These are phyloP conservation scores for Schizochytrium sp. DNA, from an alignment of 108 stramenopile genomes.

Conservation along the genomic window DNA sequence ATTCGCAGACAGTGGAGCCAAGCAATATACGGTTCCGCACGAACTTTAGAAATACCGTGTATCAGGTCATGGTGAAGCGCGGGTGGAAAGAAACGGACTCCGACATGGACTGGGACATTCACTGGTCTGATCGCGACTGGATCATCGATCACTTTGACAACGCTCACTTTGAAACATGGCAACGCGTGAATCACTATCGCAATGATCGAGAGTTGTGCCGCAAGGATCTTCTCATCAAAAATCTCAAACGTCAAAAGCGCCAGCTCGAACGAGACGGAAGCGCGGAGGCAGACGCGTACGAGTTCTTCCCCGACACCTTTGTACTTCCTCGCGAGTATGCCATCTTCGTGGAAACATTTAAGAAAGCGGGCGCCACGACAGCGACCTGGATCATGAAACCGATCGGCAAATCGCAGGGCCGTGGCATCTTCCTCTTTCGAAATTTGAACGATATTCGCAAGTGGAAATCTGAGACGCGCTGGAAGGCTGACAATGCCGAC, in stretches of 20 bases:
- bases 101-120: conserved; percentile 35
- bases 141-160: conserved; percentile 33
- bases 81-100: conserved; percentile 36
- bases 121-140: conserved; percentile 43
- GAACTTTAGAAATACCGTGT: conserved; percentile 30
- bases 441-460: conserved; percentile 47
- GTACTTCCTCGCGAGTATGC: conserved; percentile 54
- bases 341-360: conserved; percentile 47
- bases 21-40: conserved; percentile 24
- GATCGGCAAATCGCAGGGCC: conserved; percentile 54
- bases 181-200: conserved; percentile 48
- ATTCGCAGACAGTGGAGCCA: not conserved
- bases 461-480: conserved; percentile 49
- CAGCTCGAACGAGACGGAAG: conserved; percentile 32
- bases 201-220: conserved; percentile 51
- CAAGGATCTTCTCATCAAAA: conserved; percentile 51
- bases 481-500: conserved; percentile 35
- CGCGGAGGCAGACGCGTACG: conserved; percentile 25
- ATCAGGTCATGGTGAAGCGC: conserved; percentile 25
- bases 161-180: conserved; percentile 38
- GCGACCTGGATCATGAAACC: conserved; percentile 65
- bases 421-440: conserved; percentile 54
- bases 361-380: conserved; percentile 1
- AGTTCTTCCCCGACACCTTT: conserved; percentile 48
- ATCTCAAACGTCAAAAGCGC: conserved; percentile 41